Percentiles rank a stretch among this genome's conserved stretches.
These are phyloP conservation scores for Citrullus amarus DNA, from an alignment of 306 rosid species.

Conservation along the genomic window DNA sequence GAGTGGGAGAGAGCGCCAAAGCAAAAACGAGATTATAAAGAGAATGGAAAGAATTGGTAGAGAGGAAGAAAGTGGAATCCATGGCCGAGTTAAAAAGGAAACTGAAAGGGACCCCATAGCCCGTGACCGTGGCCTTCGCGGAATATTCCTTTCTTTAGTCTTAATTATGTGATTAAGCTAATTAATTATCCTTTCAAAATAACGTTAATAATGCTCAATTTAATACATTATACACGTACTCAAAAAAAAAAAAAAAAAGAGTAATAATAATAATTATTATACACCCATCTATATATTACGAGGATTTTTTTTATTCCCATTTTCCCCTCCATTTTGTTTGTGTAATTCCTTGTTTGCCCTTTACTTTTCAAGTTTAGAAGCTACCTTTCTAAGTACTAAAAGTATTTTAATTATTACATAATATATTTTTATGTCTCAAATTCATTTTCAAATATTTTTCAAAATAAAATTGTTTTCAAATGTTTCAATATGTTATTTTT, in stretches of 20 bases:
- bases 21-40: background rate
- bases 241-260: background rate
- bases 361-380: background rate
- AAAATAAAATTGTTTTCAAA: no score
- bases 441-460: no score
- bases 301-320: background rate
- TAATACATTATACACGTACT: background rate
- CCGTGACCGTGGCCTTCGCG: background rate
- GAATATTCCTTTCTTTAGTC: background rate
- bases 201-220: background rate
- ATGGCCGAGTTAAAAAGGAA: background rate
- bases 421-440: no score
- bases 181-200: background rate
- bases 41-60: background rate
- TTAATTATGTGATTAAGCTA: background rate
- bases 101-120: background rate
- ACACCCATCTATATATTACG: background rate
- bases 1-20: slow-evolving; percentile 3
- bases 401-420: background rate
- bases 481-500: no score
- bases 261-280: background rate
- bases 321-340: background rate
- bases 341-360: background rate
- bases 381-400: background rate
- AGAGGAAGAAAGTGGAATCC: slow-evolving; percentile 1